Base-by-base conservation (phyloP, 352 stramenopile genomes). In the Pythium myriotylum region DNA sequence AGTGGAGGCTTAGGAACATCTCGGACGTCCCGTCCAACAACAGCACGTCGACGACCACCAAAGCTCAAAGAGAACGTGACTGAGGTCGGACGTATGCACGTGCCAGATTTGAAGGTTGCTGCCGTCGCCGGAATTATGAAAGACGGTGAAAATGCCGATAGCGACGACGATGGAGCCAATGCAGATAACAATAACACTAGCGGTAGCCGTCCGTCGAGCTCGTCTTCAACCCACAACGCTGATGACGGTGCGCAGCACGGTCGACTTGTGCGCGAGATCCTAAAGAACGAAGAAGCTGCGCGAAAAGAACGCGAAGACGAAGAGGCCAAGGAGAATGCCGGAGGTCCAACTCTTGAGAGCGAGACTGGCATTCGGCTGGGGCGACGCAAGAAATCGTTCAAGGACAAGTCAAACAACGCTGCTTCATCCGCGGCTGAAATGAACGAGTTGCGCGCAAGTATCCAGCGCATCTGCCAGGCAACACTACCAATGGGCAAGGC, bases 381-480 rank as follows among this genome's bases (percentile, higher is more conserved):
- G 1, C 74, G 81, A 19, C 78, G 86, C 49, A 87, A 77, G 42
- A 93, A 92, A 43, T 93, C 82, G 50, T 92, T 91, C 59, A 92
- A 93, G 52, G 79, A 92, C 29, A 88, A 81, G 46, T 86, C 82
- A 50, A 92, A 91, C 65, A 76, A 69, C 51, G 82, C 72, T 8
- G 81, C 84, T 32, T 93, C 83, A 17, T 90, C 67, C 26, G 72
- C 75, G 3, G 56, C 74, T 19, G 81, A 95, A 64, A 93, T 93
- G 79, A 88, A 89, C 22, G 84, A 89, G 45, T 61, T 95, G 9
- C 86, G 82, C 33, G 55, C 46, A 35, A 84, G 81, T 23, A 96
- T 99, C 60, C 94, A 98, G 65, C 74, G 77, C 39, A 84, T 99
- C 37, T 97, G 91, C 52, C 89, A 98, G 72, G 89, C 86, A 7